Evolutionary conservation across 805 yeast genomes (phyloP).

Genomic region (Suhomyces sp.): DNA sequence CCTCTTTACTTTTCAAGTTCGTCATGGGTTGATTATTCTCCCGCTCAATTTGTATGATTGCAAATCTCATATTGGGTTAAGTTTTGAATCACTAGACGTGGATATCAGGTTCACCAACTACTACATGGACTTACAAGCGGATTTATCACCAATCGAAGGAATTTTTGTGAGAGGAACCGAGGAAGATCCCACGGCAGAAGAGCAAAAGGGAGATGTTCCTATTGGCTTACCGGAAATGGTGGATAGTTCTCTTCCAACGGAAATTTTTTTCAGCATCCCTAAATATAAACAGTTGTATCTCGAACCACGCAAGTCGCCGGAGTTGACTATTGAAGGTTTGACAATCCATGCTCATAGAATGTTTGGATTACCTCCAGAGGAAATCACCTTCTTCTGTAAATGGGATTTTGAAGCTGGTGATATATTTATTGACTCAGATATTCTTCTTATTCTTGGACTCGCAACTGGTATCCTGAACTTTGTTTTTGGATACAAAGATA

Average conservation of each 20-base stretch:
- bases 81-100: constrained; percentile 64
- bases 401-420: constrained; percentile 82
- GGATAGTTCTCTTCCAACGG: not conserved
- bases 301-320: constrained; percentile 3
- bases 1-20: constrained; percentile 65
- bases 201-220: too few species aligned
- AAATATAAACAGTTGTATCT: constrained; percentile 19
- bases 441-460: constrained; percentile 46
- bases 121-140: constrained; percentile 88
- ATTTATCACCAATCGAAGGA: constrained; percentile 57
- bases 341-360: constrained; percentile 82
- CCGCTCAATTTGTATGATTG: constrained; percentile 74
- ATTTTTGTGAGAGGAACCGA: constrained; percentile 26
- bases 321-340: constrained; percentile 54
- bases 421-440: constrained; percentile 51
- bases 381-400: constrained; percentile 83
- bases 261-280: constrained; percentile 23
- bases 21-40: constrained; percentile 66
- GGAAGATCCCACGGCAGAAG: too few species aligned
- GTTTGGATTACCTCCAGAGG: constrained; percentile 89
- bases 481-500: constrained; percentile 64
- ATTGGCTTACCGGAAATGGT: too few species aligned
- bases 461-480: constrained; percentile 45
- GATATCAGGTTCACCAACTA: constrained; percentile 87
- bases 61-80: constrained; percentile 57